Conservation (phyloP, 805 yeast genomes). For the Tetrapisispora taiwanensis region DNA sequence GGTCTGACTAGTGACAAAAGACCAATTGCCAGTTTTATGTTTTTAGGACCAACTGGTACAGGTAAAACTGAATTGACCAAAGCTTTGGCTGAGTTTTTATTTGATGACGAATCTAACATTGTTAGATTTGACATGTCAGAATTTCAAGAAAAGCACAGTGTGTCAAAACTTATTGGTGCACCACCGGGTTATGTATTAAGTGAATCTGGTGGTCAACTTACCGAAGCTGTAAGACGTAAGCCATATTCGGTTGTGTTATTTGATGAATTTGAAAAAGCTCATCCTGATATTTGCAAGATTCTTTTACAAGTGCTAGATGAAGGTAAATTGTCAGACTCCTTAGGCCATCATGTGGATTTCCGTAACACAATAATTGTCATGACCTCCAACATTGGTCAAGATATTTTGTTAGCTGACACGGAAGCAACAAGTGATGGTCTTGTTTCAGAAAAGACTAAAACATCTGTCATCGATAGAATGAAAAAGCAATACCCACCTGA, state of each 20-base stretch:
- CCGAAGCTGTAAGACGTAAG: conserved; percentile 91
- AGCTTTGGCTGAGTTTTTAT: conserved; percentile 81
- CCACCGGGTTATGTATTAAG: conserved; percentile 98
- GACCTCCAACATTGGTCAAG: conserved; percentile 97
- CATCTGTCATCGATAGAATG: conserved; percentile 56
- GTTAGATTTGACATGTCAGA: conserved; percentile 96
- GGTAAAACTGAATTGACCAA: conserved; percentile 96
- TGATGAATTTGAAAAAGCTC: conserved; percentile 97
- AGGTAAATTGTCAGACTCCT: conserved; percentile 89
- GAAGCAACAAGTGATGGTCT: conserved; percentile 52
- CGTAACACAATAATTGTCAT: conserved; percentile 89
- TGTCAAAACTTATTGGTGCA: conserved; percentile 87
- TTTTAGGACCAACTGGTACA: conserved; percentile 96
- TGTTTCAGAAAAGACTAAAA: conserved; percentile 45
- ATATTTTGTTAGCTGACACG: conserved; percentile 60
- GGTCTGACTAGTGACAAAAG: conserved; percentile 90
- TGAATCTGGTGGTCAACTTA: conserved; percentile 86
- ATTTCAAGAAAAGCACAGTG: conserved; percentile 88
- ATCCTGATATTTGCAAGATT: conserved; percentile 86
- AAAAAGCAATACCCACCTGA: conserved; percentile 81
- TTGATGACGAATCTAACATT: conserved; percentile 79
- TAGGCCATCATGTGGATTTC: conserved; percentile 90
- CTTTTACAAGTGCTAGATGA: conserved; percentile 89
- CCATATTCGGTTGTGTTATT: conserved; percentile 89
- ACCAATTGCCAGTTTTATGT: conserved; percentile 94